A percentile compares a stretch with the other conserved stretches of the same genome.
Evolutionary conservation across 140 eudicot species (phyloP).

Genomic region (Cichorium intybus): DNA sequence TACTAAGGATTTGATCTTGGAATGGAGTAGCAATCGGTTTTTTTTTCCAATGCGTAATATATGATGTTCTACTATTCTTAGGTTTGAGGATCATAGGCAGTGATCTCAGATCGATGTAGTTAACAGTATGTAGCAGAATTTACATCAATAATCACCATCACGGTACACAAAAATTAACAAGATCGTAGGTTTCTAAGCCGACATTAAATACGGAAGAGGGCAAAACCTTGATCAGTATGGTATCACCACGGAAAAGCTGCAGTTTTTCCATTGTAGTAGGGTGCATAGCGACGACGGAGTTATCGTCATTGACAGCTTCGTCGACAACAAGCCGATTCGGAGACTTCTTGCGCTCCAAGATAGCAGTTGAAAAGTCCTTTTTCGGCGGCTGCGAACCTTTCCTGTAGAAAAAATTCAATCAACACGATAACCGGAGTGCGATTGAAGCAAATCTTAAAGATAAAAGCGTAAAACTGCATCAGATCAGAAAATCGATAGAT

Average conservation of each 20-base stretch:
- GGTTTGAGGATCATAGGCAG: not conserved
- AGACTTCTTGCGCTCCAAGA: conserved; percentile 67
- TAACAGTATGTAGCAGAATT: not conserved
- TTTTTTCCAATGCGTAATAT: conserved; percentile 8
- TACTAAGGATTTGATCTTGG: not conserved
- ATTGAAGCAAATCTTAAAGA: not conserved
- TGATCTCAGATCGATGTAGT: not conserved
- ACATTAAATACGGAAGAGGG: not conserved
- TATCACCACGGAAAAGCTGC: conserved; percentile 75
- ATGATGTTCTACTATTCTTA: not conserved
- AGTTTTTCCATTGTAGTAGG: conserved; percentile 74
- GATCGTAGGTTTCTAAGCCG: not conserved
- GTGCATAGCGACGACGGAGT: conserved; percentile 64
- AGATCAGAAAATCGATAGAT: not conserved
- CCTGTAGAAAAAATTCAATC: conserved; percentile 26
- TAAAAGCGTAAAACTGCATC: not conserved
- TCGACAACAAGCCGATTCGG: conserved; percentile 72
- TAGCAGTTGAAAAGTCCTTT: conserved; percentile 72
- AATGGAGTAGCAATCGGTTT: not conserved
- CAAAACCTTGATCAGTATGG: conserved; percentile 52
- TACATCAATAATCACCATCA: not conserved
- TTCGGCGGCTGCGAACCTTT: conserved; percentile 36
- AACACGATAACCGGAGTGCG: not conserved
- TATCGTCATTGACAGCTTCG: conserved; percentile 72
- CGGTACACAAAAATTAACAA: conserved; percentile 1